Evolutionary conservation across 805 yeast species (phyloP).

Genomic region (Torulaspora gathmanii): DNA sequence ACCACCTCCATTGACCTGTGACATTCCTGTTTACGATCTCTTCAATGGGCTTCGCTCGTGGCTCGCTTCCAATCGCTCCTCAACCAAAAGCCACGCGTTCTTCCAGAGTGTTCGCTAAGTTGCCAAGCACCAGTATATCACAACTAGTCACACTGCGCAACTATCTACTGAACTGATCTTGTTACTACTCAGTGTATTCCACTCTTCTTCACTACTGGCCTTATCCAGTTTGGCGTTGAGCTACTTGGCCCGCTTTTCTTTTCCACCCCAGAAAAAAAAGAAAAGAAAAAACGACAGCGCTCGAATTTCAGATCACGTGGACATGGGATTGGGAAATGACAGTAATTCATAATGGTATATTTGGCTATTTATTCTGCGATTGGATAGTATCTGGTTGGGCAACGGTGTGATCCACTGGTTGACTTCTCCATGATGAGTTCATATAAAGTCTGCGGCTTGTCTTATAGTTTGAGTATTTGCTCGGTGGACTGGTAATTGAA

Average conservation of each 20-base stretch:
- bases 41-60: not conserved
- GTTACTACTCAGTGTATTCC: not conserved
- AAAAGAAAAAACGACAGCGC: conserved; percentile 5
- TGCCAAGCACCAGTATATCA: not conserved
- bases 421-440: not conserved
- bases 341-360: not conserved
- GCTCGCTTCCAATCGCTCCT: not conserved
- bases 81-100: not conserved
- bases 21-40: not conserved
- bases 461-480: conserved; percentile 45
- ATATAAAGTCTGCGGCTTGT: not conserved
- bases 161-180: too few species aligned
- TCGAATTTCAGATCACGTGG: not conserved
- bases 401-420: not conserved
- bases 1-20: not conserved
- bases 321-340: not conserved
- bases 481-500: conserved; percentile 56
- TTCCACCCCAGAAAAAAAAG: conserved; percentile 1
- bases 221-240: conserved; percentile 1
- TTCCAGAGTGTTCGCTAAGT: not conserved
- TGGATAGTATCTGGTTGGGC: not conserved
- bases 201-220: not conserved
- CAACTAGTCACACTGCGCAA: not conserved
- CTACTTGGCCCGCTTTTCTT: conserved; percentile 4
- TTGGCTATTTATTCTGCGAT: not conserved